A percentile compares a stretch with the other conserved stretches of the same genome.
Evolutionary conservation across 2,329 filamentous ascomycete species (phyloP).

Genomic region (Pseudonectria foliicola): DNA sequence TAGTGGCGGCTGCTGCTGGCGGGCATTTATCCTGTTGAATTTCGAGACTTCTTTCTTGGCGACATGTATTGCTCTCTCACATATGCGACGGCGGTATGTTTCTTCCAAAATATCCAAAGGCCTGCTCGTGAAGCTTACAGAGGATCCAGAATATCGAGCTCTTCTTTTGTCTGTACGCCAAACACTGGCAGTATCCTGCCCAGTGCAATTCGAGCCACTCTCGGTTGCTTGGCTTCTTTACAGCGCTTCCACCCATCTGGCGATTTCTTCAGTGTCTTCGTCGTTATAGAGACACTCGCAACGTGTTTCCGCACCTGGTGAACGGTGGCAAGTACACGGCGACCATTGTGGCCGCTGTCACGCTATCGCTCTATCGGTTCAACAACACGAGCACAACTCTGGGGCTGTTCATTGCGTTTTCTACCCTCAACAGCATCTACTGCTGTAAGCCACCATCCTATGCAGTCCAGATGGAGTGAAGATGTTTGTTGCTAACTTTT

Average conservation of each 20-base stretch:
- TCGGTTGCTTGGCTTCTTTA: conserved; percentile 77
- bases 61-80: conserved; percentile 97
- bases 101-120: no score
- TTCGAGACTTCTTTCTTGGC: conserved; percentile 93
- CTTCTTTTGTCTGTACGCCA: conserved; percentile 91
- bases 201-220: conserved; percentile 85
- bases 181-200: conserved; percentile 62
- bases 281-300: conserved; percentile 79
- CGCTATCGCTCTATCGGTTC: conserved; percentile 78
- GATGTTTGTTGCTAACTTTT: conserved; percentile 2
- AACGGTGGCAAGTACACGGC: conserved; percentile 89
- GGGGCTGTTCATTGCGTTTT: conserved; percentile 72
- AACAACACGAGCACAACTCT: conserved; percentile 48
- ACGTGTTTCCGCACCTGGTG: conserved; percentile 84
- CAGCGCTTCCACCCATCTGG: conserved; percentile 78
- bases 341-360: conserved; percentile 73
- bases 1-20: conserved; percentile 81
- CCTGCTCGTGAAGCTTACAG: background rate
- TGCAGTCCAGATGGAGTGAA: background rate
- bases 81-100: conserved; percentile 75
- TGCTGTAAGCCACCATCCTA: conserved; percentile 49
- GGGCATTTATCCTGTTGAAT: conserved; percentile 88
- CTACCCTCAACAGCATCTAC: conserved; percentile 76
- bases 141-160: conserved; percentile 68
- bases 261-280: conserved; percentile 84